These are phyloP conservation scores for Colletotrichum sp. DNA, from an alignment of 2,329 filamentous ascomycete genomes.

Conservation along the genomic window DNA sequence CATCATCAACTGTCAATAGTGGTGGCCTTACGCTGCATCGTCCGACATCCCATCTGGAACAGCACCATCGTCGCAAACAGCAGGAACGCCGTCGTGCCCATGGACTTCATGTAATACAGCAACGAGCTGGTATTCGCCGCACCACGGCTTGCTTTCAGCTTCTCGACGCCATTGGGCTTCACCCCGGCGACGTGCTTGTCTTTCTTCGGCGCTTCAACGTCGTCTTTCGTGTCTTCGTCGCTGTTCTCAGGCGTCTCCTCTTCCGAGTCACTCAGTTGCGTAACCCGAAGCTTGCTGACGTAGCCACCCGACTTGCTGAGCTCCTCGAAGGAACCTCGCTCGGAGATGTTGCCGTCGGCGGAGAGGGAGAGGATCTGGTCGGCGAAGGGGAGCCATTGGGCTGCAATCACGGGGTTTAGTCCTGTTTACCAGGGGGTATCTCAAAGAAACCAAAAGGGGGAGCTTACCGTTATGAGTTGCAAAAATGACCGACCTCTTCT, in stretches of 20 bases:
- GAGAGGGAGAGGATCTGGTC: not conserved
- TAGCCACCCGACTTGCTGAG: not conserved
- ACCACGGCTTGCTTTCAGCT: not conserved
- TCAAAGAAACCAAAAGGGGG: not conserved
- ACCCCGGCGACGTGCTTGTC: rapidly evolving
- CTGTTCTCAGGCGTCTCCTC: not conserved
- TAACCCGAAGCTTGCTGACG: not conserved
- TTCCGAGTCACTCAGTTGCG: not conserved
- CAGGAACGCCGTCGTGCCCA: not conserved
- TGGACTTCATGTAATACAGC: slow-evolving; percentile 4
- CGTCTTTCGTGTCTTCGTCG: not conserved
- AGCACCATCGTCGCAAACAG: not conserved
- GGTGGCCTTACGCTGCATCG: not conserved
- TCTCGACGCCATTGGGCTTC: not conserved
- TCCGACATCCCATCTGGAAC: not conserved
- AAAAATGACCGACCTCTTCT: slow-evolving; percentile 44
- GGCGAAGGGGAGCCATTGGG: not conserved
- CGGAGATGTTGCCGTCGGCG: not conserved
- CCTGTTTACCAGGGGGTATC: not conserved
- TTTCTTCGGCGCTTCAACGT: not conserved
- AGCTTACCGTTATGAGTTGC: slow-evolving; percentile 37
- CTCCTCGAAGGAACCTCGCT: not conserved
- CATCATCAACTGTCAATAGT: not conserved
- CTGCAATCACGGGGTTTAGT: not conserved
- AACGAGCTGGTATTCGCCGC: not conserved